These are phyloP conservation scores for Trichopus zeylanicus DNA, from an alignment of 116 monocot species.

Conservation along the genomic window DNA sequence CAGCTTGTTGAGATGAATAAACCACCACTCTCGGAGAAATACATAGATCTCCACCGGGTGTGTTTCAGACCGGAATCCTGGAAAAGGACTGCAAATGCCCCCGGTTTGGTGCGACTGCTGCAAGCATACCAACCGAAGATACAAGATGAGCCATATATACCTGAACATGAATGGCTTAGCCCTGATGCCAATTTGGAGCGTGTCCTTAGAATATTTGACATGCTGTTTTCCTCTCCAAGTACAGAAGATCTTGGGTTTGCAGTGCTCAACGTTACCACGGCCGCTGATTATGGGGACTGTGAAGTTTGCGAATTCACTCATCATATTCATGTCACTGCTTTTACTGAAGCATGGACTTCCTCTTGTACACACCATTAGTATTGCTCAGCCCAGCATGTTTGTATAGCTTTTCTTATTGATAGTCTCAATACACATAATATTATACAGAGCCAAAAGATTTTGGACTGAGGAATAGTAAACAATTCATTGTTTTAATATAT, in stretches of 20 bases:
- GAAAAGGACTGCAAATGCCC: constrained; percentile 68
- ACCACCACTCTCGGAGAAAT: constrained; percentile 69
- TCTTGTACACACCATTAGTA: constrained; percentile 71
- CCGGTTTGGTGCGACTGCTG: constrained; percentile 68
- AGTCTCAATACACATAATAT: no score
- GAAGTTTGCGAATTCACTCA: constrained; percentile 65
- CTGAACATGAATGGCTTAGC: no score
- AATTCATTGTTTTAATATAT: no score
- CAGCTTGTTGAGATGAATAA: constrained; percentile 68
- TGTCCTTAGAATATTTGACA: constrained; percentile 70
- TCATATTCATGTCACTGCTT: constrained; percentile 91
- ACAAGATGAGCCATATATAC: constrained; percentile 78
- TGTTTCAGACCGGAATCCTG: constrained; percentile 65
- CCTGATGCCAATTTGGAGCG: constrained; percentile 55
- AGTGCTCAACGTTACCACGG: constrained; percentile 78
- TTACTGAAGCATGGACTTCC: constrained; percentile 75
- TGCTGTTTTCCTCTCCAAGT: constrained; percentile 30
- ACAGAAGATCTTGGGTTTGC: constrained; percentile 80
- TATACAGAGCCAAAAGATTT: no score
- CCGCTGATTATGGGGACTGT: constrained; percentile 43
- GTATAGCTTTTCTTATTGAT: no score
- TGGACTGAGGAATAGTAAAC: no score
- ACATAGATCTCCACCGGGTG: constrained; percentile 74
- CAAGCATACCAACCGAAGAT: constrained; percentile 80
- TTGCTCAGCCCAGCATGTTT: constrained; percentile 65